A percentile compares a stretch with the other conserved stretches of the same genome.
phyloP scores from a whole-genome alignment of 345 rosid species.

The Ricinus communis region DNA sequence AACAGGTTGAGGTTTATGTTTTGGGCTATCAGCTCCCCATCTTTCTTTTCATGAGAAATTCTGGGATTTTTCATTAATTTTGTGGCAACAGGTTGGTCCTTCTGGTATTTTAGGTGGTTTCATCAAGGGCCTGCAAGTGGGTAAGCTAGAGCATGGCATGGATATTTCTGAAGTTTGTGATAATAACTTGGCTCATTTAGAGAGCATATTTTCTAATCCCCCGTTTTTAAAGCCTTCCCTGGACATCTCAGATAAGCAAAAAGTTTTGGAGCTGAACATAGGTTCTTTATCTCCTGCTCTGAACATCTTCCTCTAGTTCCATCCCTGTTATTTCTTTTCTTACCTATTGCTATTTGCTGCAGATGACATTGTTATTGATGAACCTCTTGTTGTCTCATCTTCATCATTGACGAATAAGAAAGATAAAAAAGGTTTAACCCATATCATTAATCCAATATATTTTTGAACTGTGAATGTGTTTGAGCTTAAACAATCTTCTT shows the following conservation, averaged over 20 bases:
- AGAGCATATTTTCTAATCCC: constrained; percentile 59
- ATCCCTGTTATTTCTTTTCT: constrained; percentile 4
- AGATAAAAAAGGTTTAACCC: constrained; percentile 45
- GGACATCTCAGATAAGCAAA: constrained; percentile 28
- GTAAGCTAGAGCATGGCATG: constrained; percentile 41
- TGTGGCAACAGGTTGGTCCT: constrained; percentile 48
- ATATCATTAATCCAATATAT: not conserved
- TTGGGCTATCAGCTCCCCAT: constrained; percentile 7
- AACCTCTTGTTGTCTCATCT: constrained; percentile 39
- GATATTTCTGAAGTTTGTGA: constrained; percentile 38
- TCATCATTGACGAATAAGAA: constrained; percentile 37
- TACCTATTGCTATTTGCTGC: constrained; percentile 33
- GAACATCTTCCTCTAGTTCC: constrained; percentile 13
- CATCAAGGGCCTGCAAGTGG: constrained; percentile 56
- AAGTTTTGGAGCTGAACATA: constrained; percentile 57
- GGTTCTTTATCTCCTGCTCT: constrained; percentile 44
- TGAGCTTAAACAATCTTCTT: constrained; percentile 9
- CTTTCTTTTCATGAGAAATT: not conserved
- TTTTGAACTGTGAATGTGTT: constrained; percentile 12
- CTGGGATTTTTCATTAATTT: constrained; percentile 20
- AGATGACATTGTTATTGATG: constrained; percentile 82
- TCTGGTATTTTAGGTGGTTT: constrained; percentile 51
- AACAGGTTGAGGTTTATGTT: constrained; percentile 37
- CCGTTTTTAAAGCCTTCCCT: constrained; percentile 61
- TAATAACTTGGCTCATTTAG: constrained; percentile 46